phyloP scores from a whole-genome alignment of 352 stramenopile genomes.

The Phytophthora pini region DNA sequence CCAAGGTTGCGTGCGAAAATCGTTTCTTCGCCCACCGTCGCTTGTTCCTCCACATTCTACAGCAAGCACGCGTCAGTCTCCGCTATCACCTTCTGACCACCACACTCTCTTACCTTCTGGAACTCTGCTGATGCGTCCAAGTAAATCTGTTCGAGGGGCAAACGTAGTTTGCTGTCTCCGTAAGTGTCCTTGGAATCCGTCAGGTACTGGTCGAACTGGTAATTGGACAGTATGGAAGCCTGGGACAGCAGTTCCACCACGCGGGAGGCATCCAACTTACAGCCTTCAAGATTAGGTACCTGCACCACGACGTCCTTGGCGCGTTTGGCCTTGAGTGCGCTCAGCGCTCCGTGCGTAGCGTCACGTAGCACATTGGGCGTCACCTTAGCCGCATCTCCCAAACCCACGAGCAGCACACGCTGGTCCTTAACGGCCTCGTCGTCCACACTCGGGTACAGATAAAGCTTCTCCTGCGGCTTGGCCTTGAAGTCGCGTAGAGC shows the following conservation, averaged over 20 bases:
- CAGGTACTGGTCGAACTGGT: slow-evolving; percentile 88
- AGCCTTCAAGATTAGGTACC: slow-evolving; percentile 45
- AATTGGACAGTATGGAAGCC: slow-evolving; percentile 86
- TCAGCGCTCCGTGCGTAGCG: slow-evolving; percentile 71
- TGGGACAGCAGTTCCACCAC: slow-evolving; percentile 79
- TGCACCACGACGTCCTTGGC: slow-evolving; percentile 61
- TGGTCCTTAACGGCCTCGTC: slow-evolving; percentile 42
- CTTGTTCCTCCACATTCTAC: slow-evolving; percentile 70
- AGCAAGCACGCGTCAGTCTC: slow-evolving; percentile 10
- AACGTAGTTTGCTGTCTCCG: slow-evolving; percentile 69
- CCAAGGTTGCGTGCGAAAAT: slow-evolving; percentile 87
- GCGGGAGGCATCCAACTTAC: slow-evolving; percentile 39
- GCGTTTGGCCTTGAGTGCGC: slow-evolving; percentile 55
- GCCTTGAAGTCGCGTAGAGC: slow-evolving; percentile 75
- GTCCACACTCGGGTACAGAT: slow-evolving; percentile 70
- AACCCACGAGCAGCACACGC: slow-evolving; percentile 77
- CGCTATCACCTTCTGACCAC: background rate
- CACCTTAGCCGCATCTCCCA: slow-evolving; percentile 72
- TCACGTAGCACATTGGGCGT: slow-evolving; percentile 69
- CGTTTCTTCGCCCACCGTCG: slow-evolving; percentile 77
- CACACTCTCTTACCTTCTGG: slow-evolving; percentile 45
- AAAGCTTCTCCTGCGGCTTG: slow-evolving; percentile 70
- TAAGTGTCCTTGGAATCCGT: slow-evolving; percentile 59
- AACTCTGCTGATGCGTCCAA: slow-evolving; percentile 62
- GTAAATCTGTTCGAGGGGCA: slow-evolving; percentile 74